Conservation (phyloP, 805 yeast genomes). For the Helenozyma baotianmanensis region DNA sequence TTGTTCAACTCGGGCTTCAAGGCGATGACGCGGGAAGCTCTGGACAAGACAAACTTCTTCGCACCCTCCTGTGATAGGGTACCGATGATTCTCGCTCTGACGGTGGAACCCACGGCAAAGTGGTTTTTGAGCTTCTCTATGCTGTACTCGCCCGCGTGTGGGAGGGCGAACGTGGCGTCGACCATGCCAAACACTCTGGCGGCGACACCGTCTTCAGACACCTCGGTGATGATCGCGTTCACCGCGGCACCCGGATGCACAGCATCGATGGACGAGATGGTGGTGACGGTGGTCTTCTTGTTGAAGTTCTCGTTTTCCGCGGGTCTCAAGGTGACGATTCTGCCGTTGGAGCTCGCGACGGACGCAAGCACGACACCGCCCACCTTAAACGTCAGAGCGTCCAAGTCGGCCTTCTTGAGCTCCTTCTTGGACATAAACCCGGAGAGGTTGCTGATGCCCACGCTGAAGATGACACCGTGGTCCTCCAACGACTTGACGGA, state of each 20-base stretch:
- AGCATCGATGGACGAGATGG: slow-evolving; percentile 72
- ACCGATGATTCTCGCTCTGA: slow-evolving; percentile 70
- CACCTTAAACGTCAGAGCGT: slow-evolving; percentile 32
- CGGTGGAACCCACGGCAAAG: slow-evolving; percentile 60
- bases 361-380: slow-evolving; percentile 73
- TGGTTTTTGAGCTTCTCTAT: slow-evolving; percentile 50
- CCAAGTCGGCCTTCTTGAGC: slow-evolving; percentile 35
- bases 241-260: slow-evolving; percentile 82
- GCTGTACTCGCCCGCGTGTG: slow-evolving; percentile 56
- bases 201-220: slow-evolving; percentile 57
- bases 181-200: slow-evolving; percentile 72
- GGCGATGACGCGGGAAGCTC: slow-evolving; percentile 50
- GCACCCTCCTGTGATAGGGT: slow-evolving; percentile 44
- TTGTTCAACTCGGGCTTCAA: slow-evolving; percentile 18
- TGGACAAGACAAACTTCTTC: slow-evolving; percentile 61
- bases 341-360: slow-evolving; percentile 38
- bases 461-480: slow-evolving; percentile 76
- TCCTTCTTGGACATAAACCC: slow-evolving; percentile 80
- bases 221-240: slow-evolving; percentile 63
- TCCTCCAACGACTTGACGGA: slow-evolving; percentile 81
- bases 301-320: slow-evolving; percentile 41
- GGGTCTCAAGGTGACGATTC: slow-evolving; percentile 58
- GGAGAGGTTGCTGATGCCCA: slow-evolving; percentile 54
- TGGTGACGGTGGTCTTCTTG: slow-evolving; percentile 38
- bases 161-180: slow-evolving; percentile 62